Evolutionary conservation across 352 stramenopile genomes (phyloP), one percentile per base, ranked within the genome.

Genomic region (Pythium dissimile): DNA sequence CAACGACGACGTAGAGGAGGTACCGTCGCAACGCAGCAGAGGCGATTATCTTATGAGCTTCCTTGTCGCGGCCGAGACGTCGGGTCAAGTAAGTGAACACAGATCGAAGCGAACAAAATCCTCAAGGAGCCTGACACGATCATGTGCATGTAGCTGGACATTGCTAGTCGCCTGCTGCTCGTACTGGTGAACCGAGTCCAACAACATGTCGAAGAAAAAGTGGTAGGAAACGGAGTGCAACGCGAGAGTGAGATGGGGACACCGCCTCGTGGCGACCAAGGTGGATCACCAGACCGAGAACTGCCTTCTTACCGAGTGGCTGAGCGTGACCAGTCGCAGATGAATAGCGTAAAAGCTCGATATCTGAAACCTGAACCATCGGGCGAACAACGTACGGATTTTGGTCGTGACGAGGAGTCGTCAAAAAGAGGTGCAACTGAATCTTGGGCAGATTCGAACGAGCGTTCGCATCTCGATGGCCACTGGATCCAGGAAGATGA

Each of bases 31-130:
- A 32, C 34, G 47, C 27, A 9, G 50, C 56, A 30, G 28, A 8
- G 37, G 42, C 21, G 15, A 42, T 13, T 86, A 71, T 60, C 59
- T 74, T 20, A 80, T 89, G 71, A 83, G 75, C 34, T 91, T 89
- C 28, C 24, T 90, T 11, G 63, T 88, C 15, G 72, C 73, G 2
- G 78, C 67, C 1, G 67, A 71, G n/a, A 73, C 72, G 0, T 64
- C 52, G 27, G 65, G 63, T 9, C 67, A 69, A 38, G 71, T 80
- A 53, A 32, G 46, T 32, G 1, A 4, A 12, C 43, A 37, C 24
- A 12, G 13, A 15, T 24, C 26, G 7, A 23, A 34, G 24, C 41
- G 34, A 39, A 39, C 34, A 7, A n/a, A 39, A 16, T 41, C 6
- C 13, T 41, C 4, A 16, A n/a, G 34, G 12, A 20, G 38, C 23